phyloP scores from a whole-genome alignment of 164 flowering plant species.

The Taxillus chinensis region DNA sequence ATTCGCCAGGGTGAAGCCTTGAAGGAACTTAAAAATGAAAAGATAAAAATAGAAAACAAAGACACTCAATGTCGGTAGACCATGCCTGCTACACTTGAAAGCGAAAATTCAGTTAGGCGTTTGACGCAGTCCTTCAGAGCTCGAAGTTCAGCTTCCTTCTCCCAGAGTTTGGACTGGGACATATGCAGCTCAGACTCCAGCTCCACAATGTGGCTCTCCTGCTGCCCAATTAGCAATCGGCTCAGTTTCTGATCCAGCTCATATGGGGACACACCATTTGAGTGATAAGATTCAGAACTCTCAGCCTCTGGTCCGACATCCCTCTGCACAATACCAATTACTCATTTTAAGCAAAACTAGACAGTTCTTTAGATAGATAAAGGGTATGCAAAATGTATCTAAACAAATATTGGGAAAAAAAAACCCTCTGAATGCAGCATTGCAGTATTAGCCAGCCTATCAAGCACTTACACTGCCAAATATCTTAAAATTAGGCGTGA shows the following conservation, averaged over 20 bases:
- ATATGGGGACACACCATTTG: conserved; percentile 34
- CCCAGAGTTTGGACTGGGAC: conserved; percentile 39
- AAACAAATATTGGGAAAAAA: no score
- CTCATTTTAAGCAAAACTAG: not conserved
- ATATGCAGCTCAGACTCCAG: conserved; percentile 40
- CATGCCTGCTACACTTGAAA: conserved; percentile 35
- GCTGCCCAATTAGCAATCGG: conserved; percentile 50
- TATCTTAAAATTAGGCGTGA: no score
- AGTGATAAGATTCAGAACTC: conserved; percentile 15
- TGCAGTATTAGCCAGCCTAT: no score
- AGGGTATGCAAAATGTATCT: no score
- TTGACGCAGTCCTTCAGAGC: conserved; percentile 51
- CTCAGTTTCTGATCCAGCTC: conserved; percentile 47
- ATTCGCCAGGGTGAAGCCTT: no score
- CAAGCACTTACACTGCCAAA: no score
- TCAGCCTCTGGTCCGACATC: conserved; percentile 14
- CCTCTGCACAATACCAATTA: conserved; percentile 11
- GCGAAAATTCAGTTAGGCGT: conserved; percentile 40
- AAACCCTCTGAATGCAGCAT: no score
- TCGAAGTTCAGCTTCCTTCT: conserved; percentile 63
- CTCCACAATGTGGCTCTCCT: conserved; percentile 49
- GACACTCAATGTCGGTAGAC: not conserved
- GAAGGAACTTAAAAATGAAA: not conserved
- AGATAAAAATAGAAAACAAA: not conserved
- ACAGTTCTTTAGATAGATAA: no score